Conservation (phyloP, 2,329 filamentous ascomycete species). For the Pyricularia grisea region DNA sequence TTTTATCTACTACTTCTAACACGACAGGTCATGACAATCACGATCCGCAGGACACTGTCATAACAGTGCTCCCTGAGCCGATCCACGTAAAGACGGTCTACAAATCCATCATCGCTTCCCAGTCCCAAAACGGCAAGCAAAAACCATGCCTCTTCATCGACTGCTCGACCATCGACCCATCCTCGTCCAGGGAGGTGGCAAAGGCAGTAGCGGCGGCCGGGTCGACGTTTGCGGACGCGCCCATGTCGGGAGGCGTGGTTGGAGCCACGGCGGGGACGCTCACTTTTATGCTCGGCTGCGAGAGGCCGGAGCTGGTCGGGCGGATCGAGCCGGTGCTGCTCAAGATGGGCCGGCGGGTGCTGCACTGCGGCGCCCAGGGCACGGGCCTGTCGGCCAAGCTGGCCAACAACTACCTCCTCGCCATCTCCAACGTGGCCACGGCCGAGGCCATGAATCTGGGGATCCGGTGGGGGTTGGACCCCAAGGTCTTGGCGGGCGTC, state of each 20-base stretch:
- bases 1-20: not conserved
- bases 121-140: slow-evolving; percentile 29
- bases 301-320: slow-evolving; percentile 50
- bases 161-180: slow-evolving; percentile 91
- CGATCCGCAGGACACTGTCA: slow-evolving; percentile 60
- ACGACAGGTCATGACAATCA: not conserved
- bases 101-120: slow-evolving; percentile 52
- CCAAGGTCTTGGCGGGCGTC: slow-evolving; percentile 64
- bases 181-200: slow-evolving; percentile 71
- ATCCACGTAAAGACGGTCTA: slow-evolving; percentile 81
- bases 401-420: slow-evolving; percentile 94
- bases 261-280: slow-evolving; percentile 80
- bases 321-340: slow-evolving; percentile 60
- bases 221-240: slow-evolving; percentile 79
- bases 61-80: slow-evolving; percentile 85
- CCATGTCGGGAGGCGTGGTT: slow-evolving; percentile 94
- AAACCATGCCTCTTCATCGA: slow-evolving; percentile 80
- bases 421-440: slow-evolving; percentile 77
- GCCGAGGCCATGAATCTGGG: slow-evolving; percentile 59
- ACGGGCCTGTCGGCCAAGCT: slow-evolving; percentile 85
- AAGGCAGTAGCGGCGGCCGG: slow-evolving; percentile 48
- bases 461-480: slow-evolving; percentile 50
- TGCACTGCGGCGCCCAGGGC: slow-evolving; percentile 79
- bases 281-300: slow-evolving; percentile 89
- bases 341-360: slow-evolving; percentile 76